Evolutionary conservation across 1,284 basidiomycete genomes (phyloP).

Genomic region (Ceratobasidium sp.): DNA sequence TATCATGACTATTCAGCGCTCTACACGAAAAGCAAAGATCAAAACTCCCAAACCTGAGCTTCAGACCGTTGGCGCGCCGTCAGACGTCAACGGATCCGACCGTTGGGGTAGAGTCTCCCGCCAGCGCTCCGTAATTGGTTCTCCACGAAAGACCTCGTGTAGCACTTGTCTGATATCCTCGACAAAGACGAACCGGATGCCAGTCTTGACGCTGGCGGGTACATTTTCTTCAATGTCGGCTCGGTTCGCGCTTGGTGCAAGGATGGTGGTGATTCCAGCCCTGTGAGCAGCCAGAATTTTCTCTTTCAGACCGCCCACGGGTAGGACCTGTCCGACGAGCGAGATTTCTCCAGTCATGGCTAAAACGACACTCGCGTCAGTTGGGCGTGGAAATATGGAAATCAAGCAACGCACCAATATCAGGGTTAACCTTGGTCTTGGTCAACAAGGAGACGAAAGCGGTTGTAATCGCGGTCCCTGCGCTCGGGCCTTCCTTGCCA

Average conservation of each 20-base stretch:
- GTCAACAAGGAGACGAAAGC: constrained; percentile 93
- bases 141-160: constrained; percentile 79
- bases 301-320: constrained; percentile 93
- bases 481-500: constrained; percentile 97
- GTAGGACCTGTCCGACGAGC: constrained; percentile 88
- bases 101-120: constrained; percentile 58
- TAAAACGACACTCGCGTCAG: constrained; percentile 50
- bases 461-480: constrained; percentile 90
- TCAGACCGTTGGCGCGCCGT: constrained; percentile 17
- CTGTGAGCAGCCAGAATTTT: constrained; percentile 94
- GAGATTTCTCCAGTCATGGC: constrained; percentile 97
- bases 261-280: constrained; percentile 88
- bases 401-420: constrained; percentile 70
- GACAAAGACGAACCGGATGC: constrained; percentile 91
- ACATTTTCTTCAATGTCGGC: constrained; percentile 96
- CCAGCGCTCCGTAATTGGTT: constrained; percentile 68
- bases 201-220: constrained; percentile 90
- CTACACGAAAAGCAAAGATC: constrained; percentile 10
- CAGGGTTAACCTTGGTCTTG: constrained; percentile 78
- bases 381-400: not conserved
- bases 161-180: constrained; percentile 89
- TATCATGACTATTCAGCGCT: not conserved
- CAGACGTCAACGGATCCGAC: constrained; percentile 21
- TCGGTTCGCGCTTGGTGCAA: constrained; percentile 85
- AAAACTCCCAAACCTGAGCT: not conserved